Conservation (phyloP, 495 filamentous ascomycete genomes). For the Trichoderma virens region DNA sequence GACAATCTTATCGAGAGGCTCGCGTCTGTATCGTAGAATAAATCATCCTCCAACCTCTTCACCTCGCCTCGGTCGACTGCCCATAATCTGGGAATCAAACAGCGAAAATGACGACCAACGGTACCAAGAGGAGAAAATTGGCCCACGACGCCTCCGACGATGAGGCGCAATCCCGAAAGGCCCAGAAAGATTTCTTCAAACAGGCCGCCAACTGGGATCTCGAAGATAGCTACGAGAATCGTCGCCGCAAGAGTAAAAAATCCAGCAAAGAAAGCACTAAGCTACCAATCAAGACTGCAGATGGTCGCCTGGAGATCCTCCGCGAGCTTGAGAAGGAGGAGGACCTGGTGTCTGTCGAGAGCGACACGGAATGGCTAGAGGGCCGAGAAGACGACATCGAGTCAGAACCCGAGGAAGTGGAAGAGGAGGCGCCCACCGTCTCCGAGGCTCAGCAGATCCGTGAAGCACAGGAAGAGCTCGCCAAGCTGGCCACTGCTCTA, state of each 20-base stretch:
- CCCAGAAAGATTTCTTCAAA: slow-evolving; percentile 38
- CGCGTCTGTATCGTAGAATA: neutral
- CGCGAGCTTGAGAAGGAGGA: slow-evolving; percentile 26
- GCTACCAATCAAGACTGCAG: slow-evolving; percentile 75
- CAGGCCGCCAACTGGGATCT: slow-evolving; percentile 64
- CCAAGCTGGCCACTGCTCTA: slow-evolving; percentile 67
- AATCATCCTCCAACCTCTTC: neutral
- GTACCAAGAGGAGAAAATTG: slow-evolving; percentile 9
- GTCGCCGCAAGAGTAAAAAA: slow-evolving; percentile 62
- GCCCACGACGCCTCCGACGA: slow-evolving; percentile 7
- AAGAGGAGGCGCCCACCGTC: slow-evolving; percentile 48
- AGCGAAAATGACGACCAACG: slow-evolving; percentile 1
- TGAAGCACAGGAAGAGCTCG: slow-evolving; percentile 87
- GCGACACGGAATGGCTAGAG: slow-evolving; percentile 48
- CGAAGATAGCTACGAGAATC: slow-evolving; percentile 83
- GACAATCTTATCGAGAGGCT: neutral
- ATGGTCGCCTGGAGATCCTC: slow-evolving; percentile 60
- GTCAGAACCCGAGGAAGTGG: slow-evolving; percentile 29
- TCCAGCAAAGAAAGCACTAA: slow-evolving; percentile 58
- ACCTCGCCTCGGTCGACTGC: neutral
- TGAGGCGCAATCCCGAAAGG: neutral
- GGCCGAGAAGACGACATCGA: slow-evolving; percentile 36
- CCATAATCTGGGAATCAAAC: neutral
- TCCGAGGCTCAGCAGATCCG: slow-evolving; percentile 69
- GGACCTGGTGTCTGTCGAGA: slow-evolving; percentile 40